phyloP scores from a whole-genome alignment of 2,329 filamentous ascomycete genomes.

The Pyrenophora teres region DNA sequence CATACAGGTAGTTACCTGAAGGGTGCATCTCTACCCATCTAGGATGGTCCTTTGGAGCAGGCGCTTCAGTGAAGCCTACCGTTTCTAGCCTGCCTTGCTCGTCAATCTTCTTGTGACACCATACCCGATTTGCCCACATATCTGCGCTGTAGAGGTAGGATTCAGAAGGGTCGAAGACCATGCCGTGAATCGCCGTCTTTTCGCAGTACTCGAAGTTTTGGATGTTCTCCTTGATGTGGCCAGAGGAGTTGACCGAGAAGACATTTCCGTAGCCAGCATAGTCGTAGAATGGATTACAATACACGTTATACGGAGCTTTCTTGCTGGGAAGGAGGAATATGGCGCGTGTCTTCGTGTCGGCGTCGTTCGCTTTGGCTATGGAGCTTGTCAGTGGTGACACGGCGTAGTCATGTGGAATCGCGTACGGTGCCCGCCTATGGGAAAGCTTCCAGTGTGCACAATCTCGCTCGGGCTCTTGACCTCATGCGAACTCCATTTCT shows the following conservation, averaged over 20 bases:
- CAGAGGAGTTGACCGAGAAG: conserved; percentile 64
- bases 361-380: conserved; percentile 68
- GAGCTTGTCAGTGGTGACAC: conserved; percentile 7
- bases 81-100: conserved; percentile 67
- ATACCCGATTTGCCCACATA: conserved; percentile 77
- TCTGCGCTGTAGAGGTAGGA: conserved; percentile 80
- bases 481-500: conserved; percentile 85
- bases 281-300: conserved; percentile 89
- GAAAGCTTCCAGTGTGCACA: conserved; percentile 70
- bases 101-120: conserved; percentile 76
- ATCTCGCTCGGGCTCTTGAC: conserved; percentile 78
- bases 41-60: conserved; percentile 74
- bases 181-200: conserved; percentile 76
- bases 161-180: conserved; percentile 77
- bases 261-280: conserved; percentile 82
- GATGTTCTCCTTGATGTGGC: conserved; percentile 65
- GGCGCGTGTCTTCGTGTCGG: conserved; percentile 79
- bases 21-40: conserved; percentile 88
- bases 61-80: conserved; percentile 74
- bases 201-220: conserved; percentile 76
- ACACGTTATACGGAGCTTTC: conserved; percentile 78
- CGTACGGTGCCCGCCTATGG: conserved; percentile 76
- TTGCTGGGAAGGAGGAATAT: conserved; percentile 85
- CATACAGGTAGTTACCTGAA: conserved; percentile 78
- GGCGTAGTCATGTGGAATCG: conserved; percentile 10